Base-by-base conservation (phyloP, 345 rosid genomes). In the Eucalyptus victrix region DNA sequence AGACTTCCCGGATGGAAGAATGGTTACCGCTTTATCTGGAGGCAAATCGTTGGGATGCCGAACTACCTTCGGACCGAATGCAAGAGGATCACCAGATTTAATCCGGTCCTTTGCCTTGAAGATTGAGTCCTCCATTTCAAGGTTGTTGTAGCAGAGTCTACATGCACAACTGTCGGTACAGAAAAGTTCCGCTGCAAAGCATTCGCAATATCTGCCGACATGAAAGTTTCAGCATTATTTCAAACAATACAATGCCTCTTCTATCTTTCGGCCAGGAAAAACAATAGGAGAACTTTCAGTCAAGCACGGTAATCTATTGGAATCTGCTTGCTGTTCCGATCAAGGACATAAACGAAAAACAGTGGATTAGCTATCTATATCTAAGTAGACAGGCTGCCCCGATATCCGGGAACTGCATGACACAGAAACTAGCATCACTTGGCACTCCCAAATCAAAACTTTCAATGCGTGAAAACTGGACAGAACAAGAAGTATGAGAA, bases 141-240 rank as follows among this genome's bases (percentile, higher is more conserved):
- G 97, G 88, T 90, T 94, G 88, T 97, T 97, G 92, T 93, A 92
- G 92, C 99, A 97, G 88, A 94, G 93, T 93, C 89, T 92, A 88
- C 98, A 97, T 5, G 91, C 89, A 90, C 99, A 97, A 89, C 96
- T 94, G 90, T 93, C 97, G 54, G 92, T 89, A 88, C 99, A 97
- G 91, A 95, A 95, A 87, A 95, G 90, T 72, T 96, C 97, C 58
- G 98, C 97, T 81, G 98, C 96, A 93, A 97, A 96, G 91, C 99
- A 97, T 83, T 96, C 98, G 37, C 99, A 97, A 49, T 97, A 97
- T 47, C 98, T 97, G 94, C 81, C 62, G 42, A 65, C 28, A 88
- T 49, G 26, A 89, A 86, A 80, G 81, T 34, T 72, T 37, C 81
- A 37, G 19, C 45, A 72, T 18, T 40, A 34, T 37, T 72, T 21